Conservation (phyloP, 257 asterid genomes). For the Solanum raphanifolium region DNA sequence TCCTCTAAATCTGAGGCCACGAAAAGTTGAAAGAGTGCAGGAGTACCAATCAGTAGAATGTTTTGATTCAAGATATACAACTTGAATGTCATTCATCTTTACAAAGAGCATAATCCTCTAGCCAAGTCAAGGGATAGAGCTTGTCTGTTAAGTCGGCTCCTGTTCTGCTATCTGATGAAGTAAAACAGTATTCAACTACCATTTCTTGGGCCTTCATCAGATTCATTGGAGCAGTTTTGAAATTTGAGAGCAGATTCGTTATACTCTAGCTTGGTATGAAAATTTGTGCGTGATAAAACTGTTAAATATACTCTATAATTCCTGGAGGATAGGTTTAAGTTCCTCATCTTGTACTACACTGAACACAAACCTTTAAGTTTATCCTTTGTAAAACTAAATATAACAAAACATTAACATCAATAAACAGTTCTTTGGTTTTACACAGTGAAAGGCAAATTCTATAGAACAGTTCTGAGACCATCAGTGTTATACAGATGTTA, state of each 20-base stretch:
- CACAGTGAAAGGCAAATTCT: background rate
- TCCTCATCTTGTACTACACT: background rate
- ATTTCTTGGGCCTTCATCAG: background rate
- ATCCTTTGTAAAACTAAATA: background rate
- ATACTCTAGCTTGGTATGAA: background rate
- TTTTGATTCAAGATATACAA: background rate
- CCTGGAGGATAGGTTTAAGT: background rate
- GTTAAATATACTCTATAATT: background rate
- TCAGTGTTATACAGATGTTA: background rate
- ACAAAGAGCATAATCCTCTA: background rate
- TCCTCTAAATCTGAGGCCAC: background rate
- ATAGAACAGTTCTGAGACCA: background rate
- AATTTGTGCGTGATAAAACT: background rate
- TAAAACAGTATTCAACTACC: background rate
- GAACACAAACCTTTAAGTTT: background rate
- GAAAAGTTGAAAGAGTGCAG: background rate
- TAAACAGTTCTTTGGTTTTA: background rate
- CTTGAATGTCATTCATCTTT: background rate
- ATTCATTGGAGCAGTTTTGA: background rate
- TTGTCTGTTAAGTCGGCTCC: background rate
- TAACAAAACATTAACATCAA: background rate
- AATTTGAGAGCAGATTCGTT: background rate
- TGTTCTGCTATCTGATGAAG: background rate
- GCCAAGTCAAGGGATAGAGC: background rate
- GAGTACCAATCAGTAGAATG: background rate